Evolutionary conservation across 352 stramenopile genomes (phyloP).

Genomic region (Phytophthora chlamydospora): DNA sequence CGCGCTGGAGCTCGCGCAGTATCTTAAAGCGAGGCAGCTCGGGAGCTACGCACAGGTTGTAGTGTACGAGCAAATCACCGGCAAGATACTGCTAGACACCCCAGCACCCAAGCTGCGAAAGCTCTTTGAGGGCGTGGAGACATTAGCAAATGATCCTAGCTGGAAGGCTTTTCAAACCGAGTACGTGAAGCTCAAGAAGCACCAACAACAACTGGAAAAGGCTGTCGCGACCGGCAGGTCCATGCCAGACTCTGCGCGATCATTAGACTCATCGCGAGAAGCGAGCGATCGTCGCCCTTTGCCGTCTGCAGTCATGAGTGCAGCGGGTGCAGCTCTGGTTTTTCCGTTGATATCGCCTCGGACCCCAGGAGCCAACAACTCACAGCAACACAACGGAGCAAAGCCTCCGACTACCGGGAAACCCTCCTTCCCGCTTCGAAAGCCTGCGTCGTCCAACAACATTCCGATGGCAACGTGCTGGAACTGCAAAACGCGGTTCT

Average conservation of each 20-base stretch:
- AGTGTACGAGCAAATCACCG: conserved; percentile 68
- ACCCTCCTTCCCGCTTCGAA: conserved; percentile 28
- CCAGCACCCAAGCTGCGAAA: conserved; percentile 44
- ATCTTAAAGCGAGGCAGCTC: conserved; percentile 55
- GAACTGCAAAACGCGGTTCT: conserved; percentile 67
- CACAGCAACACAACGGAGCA: conserved; percentile 3
- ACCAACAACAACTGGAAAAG: conserved; percentile 49
- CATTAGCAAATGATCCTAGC: conserved; percentile 37
- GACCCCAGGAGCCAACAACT: background rate
- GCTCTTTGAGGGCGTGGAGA: conserved; percentile 43
- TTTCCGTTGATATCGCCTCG: conserved; percentile 46
- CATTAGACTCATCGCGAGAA: conserved; percentile 14
- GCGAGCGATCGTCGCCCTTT: conserved; percentile 10
- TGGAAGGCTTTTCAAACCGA: conserved; percentile 60
- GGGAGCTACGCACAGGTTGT: conserved; percentile 54
- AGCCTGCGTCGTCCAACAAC: conserved; percentile 34
- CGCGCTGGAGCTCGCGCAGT: conserved; percentile 63
- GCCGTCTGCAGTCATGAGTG: conserved; percentile 18
- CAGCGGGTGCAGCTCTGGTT: conserved; percentile 26
- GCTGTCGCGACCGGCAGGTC: conserved; percentile 13
- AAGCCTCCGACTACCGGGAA: conserved; percentile 20
- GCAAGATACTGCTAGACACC: conserved; percentile 60
- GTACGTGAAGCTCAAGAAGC: conserved; percentile 48
- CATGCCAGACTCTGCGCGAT: conserved; percentile 20
- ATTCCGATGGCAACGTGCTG: conserved; percentile 60